Conservation (phyloP, 345 rosid genomes). For the Gynandropsis gynandra region DNA sequence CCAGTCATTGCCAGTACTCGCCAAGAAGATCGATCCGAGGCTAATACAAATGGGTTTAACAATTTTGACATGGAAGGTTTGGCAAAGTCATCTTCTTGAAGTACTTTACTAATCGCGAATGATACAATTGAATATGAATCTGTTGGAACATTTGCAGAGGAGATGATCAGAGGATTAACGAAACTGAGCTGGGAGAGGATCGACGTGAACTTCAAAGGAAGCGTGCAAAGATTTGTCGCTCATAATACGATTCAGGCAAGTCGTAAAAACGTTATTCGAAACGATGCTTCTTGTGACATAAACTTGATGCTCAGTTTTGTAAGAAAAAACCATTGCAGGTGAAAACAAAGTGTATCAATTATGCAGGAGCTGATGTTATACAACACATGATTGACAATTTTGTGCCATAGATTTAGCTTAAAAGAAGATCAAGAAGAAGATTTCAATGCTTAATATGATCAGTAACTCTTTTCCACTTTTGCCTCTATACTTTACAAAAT, state of each 20-base stretch:
- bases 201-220: conserved; percentile 75
- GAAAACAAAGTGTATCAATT: conserved; percentile 40
- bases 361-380: conserved; percentile 77
- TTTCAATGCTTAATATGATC: no score
- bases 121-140: neutral
- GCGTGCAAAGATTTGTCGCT: conserved; percentile 51
- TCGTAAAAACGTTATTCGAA: neutral
- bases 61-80: conserved; percentile 57
- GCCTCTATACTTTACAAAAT: neutral
- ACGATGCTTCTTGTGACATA: conserved; percentile 1
- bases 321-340: conserved; percentile 55
- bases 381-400: conserved; percentile 77
- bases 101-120: neutral
- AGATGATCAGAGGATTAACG: conserved; percentile 62
- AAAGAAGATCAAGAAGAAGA: no score
- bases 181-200: conserved; percentile 68
- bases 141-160: conserved; percentile 37
- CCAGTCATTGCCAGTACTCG: conserved; percentile 20
- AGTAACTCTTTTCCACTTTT: no score
- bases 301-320: neutral
- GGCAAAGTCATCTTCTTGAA: conserved; percentile 14
- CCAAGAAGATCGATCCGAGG: conserved; percentile 27
- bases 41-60: conserved; percentile 25
- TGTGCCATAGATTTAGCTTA: conserved; percentile 26
- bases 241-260: conserved; percentile 81